Percentiles rank a stretch among this genome's conserved stretches.
phyloP scores from a whole-genome alignment of 768 basidiomycete species.

The Gautieria morchelliformis region DNA sequence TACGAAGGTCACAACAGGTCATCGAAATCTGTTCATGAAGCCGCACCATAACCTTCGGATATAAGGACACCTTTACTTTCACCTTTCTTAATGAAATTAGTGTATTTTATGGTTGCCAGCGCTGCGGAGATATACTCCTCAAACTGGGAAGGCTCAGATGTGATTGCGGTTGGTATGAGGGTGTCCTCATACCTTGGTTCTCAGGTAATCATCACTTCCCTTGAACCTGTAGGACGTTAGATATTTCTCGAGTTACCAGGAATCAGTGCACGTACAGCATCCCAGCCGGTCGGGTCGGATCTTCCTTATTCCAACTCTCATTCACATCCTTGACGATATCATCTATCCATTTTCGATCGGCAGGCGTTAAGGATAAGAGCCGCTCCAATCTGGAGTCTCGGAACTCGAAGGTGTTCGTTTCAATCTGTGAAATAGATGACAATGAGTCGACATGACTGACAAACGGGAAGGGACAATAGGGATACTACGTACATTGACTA shows the following conservation, averaged over 20 bases:
- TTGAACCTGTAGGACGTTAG: constrained; percentile 55
- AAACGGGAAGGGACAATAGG: neutral
- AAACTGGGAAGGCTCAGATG: constrained; percentile 37
- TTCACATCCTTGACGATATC: constrained; percentile 84
- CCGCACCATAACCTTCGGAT: constrained; percentile 46
- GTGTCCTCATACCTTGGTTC: constrained; percentile 53
- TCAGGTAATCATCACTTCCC: constrained; percentile 91
- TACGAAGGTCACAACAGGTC: too few relatives aligned
- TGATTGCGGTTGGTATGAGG: neutral
- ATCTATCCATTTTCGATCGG: constrained; percentile 97
- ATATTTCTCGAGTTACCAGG: neutral
- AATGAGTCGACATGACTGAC: neutral
- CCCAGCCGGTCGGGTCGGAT: constrained; percentile 42
- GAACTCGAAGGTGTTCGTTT: constrained; percentile 81
- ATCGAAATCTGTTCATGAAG: neutral
- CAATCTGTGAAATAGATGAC: constrained; percentile 45
- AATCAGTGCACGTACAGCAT: constrained; percentile 50
- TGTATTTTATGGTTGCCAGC: constrained; percentile 82
- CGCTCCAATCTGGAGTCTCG: constrained; percentile 73
- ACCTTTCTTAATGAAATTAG: constrained; percentile 70
- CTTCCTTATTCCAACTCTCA: constrained; percentile 62
- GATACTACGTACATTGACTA: constrained; percentile 62
- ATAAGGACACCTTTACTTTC: constrained; percentile 56
- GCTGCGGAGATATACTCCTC: constrained; percentile 92
- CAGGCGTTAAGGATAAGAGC: constrained; percentile 71